Conservation (phyloP, 805 yeast genomes). For the Cyberlindnera euphorbiae region DNA sequence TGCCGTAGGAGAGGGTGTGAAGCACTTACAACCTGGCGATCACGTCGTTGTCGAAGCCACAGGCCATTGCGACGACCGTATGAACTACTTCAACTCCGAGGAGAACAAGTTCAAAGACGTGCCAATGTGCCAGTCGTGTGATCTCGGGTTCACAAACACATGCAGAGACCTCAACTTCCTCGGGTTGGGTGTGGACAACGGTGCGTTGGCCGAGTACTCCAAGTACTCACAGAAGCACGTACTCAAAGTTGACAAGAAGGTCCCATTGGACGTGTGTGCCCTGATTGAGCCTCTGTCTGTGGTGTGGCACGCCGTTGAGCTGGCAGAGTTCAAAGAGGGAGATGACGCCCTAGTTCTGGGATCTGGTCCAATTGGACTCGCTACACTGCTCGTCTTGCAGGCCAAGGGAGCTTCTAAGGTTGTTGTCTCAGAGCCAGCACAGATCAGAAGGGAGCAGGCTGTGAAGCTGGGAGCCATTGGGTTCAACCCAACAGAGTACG, state of each 20-base stretch:
- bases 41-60: conserved; percentile 51
- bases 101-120: conserved; percentile 18
- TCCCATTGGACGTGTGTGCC: conserved; percentile 52
- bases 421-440: conserved; percentile 60
- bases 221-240: conserved; percentile 36
- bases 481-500: conserved; percentile 37
- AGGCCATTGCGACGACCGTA: conserved; percentile 38
- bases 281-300: conserved; percentile 54
- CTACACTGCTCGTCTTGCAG: conserved; percentile 49
- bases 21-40: conserved; percentile 47
- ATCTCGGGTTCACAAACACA: conserved; percentile 40
- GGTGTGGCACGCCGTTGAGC: conserved; percentile 53
- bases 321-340: conserved; percentile 39
- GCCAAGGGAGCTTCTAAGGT: conserved; percentile 45
- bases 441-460: conserved; percentile 57
- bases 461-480: conserved; percentile 40
- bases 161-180: conserved; percentile 39
- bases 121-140: conserved; percentile 39
- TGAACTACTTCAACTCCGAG: conserved; percentile 24
- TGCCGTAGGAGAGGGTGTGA: conserved; percentile 45
- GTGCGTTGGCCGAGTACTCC: conserved; percentile 42
- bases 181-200: conserved; percentile 48
- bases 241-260: conserved; percentile 34
- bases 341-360: conserved; percentile 49
- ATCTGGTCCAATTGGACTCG: conserved; percentile 60